Percentiles rank a stretch among this genome's conserved stretches.
Evolutionary conservation across 2,329 filamentous ascomycete species (phyloP).

Genomic region (Trichophyton verrucosum): DNA sequence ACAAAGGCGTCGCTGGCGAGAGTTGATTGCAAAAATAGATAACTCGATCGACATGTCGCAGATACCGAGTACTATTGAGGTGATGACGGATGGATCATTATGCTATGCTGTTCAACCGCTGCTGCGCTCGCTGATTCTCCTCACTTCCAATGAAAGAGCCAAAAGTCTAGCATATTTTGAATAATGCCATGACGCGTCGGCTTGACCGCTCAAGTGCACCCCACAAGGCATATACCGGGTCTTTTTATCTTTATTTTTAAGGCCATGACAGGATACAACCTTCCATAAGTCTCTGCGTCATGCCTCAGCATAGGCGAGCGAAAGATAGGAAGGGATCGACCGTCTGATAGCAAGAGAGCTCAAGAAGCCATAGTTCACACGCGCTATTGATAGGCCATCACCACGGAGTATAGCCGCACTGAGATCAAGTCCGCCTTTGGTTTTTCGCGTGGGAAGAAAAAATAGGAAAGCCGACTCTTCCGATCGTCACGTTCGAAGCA

Average conservation of each 20-base stretch:
- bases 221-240: background rate
- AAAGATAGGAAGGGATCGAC: conserved; percentile 18
- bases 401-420: conserved; percentile 2
- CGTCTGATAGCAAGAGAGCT: conserved; percentile 23
- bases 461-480: conserved; percentile 22
- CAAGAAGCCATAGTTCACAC: background rate
- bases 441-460: conserved; percentile 13
- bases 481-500: conserved; percentile 23
- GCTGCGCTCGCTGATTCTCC: conserved; percentile 43
- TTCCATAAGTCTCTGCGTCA: conserved; percentile 22
- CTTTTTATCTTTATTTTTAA: conserved; percentile 12
- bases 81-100: conserved; percentile 7
- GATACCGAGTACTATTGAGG: background rate
- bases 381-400: background rate
- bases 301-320: conserved; percentile 21
- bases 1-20: background rate
- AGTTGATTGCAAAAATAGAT: background rate
- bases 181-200: background rate
- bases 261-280: conserved; percentile 47
- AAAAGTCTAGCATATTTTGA: background rate
- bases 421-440: background rate
- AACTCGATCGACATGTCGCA: background rate
- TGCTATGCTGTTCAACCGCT: conserved; percentile 34
- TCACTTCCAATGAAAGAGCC: conserved; percentile 7
- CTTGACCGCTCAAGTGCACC: background rate